A percentile compares a stretch with the other conserved stretches of the same genome.
Conservation (phyloP, 345 rosid species). For the Hevea brasiliensis region DNA sequence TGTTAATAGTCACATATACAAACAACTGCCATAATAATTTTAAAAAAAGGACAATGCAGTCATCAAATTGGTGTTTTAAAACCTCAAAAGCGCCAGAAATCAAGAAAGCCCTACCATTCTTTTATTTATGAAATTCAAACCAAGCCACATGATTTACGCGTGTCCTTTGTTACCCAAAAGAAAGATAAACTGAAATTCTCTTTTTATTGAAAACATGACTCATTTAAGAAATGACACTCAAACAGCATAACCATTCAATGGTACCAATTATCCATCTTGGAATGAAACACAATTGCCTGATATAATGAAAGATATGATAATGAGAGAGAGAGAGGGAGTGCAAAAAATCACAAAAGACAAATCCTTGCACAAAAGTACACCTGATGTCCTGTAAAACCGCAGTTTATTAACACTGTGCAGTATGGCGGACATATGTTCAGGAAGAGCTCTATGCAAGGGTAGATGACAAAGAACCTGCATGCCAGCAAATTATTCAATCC, state of each 20-base stretch:
- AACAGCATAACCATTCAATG: not conserved
- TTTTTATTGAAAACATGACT: not conserved
- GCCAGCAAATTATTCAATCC: conserved; percentile 19
- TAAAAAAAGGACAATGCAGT: not conserved
- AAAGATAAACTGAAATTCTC: not conserved
- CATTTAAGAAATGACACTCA: not conserved
- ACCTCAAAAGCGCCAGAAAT: not conserved
- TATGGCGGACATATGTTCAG: conserved; percentile 89
- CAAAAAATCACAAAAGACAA: not conserved
- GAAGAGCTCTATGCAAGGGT: conserved; percentile 84
- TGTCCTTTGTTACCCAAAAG: not conserved
- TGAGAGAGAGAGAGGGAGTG: not conserved
- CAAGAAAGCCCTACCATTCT: not conserved
- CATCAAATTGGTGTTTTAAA: not conserved
- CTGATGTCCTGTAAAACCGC: conserved; percentile 79
- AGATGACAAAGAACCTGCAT: conserved; percentile 83
- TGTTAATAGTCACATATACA: not conserved
- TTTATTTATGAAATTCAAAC: not conserved
- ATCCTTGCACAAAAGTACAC: conserved; percentile 47
- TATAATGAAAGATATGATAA: not conserved
- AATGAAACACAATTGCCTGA: not conserved
- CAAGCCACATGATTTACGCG: not conserved
- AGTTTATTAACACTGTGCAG: conserved; percentile 83
- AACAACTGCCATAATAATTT: not conserved
- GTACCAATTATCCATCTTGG: not conserved